A percentile compares a stretch with the other conserved stretches of the same genome.
These are phyloP conservation scores for Phylloboletellus chloephorus DNA, from an alignment of 1,284 basidiomycete species.

Conservation along the genomic window DNA sequence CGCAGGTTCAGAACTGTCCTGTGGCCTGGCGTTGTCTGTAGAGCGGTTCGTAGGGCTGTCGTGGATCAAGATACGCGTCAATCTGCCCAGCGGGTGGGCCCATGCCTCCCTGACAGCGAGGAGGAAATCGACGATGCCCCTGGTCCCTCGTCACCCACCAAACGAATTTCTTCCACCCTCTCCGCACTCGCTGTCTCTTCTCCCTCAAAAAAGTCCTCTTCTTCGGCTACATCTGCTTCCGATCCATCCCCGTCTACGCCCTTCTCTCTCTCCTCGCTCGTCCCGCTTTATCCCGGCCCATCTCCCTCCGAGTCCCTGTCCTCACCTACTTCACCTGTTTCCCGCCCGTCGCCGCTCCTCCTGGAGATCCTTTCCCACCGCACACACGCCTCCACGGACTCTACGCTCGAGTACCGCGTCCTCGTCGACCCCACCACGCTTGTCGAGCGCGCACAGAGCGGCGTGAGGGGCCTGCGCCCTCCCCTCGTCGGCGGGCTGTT, in stretches of 20 bases:
- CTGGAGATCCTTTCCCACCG: constrained; percentile 43
- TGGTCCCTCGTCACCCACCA: constrained; percentile 17
- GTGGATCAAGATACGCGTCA: constrained; percentile 28
- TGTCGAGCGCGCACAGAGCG: constrained; percentile 56
- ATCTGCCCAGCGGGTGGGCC: neutral
- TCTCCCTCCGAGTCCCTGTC: constrained; percentile 2
- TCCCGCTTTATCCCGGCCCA: constrained; percentile 11
- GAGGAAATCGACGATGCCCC: neutral
- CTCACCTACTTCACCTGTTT: neutral
- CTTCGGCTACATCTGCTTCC: neutral
- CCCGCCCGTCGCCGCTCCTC: constrained; percentile 32
- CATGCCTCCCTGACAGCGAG: constrained; percentile 35
- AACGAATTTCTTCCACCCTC: constrained; percentile 14
- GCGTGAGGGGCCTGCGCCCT: constrained; percentile 56
- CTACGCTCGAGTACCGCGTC: constrained; percentile 65
- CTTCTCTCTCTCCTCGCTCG: constrained; percentile 21
- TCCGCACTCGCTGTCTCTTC: constrained; percentile 18
- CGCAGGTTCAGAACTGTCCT: constrained; percentile 74
- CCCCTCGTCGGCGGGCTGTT: constrained; percentile 42
- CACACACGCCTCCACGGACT: constrained; percentile 61
- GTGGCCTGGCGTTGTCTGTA: constrained; percentile 63
- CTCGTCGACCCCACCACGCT: constrained; percentile 62
- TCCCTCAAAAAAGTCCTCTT: constrained; percentile 12
- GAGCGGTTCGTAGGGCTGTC: constrained; percentile 57
- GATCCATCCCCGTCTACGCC: constrained; percentile 8